phyloP scores from a whole-genome alignment of 345 rosid species.

The Rhodamnia argentea region DNA sequence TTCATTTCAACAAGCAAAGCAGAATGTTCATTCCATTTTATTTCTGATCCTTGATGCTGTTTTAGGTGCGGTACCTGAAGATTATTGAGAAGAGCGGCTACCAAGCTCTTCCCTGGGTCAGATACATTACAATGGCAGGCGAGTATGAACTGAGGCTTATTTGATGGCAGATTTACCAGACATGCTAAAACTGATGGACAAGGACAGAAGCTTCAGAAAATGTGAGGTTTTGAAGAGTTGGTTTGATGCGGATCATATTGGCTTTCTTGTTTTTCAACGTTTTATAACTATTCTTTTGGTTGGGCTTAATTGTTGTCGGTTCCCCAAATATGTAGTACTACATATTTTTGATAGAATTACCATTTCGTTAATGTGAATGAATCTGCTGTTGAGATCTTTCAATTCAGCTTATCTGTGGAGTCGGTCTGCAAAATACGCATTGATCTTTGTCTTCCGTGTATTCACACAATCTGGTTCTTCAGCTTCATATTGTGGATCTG shows the following conservation, averaged over 20 bases:
- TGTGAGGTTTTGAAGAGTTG: not conserved
- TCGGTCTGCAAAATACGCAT: not conserved
- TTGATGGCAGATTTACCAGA: slow-evolving; percentile 7
- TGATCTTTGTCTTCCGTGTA: not conserved
- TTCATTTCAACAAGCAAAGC: not conserved
- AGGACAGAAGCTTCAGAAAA: not conserved
- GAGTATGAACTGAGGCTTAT: slow-evolving; percentile 89
- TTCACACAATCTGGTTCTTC: not conserved
- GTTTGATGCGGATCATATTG: not conserved
- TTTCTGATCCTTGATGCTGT: not conserved
- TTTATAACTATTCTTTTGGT: not conserved
- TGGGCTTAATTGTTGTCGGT: not conserved
- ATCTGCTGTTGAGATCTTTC: not conserved
- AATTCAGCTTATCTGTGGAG: not conserved
- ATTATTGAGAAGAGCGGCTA: slow-evolving; percentile 96
- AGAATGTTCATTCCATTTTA: not conserved
- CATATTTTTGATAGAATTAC: not conserved
- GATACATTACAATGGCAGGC: slow-evolving; percentile 98
- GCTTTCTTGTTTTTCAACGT: not conserved
- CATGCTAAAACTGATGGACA: not conserved
- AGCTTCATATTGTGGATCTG: not conserved
- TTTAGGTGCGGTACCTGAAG: slow-evolving; percentile 93
- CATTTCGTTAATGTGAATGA: not conserved
- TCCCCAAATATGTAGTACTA: not conserved
- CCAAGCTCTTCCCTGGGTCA: slow-evolving; percentile 99